These are phyloP conservation scores for Nigrospora osmanthi DNA, from an alignment of 2,329 filamentous ascomycete genomes.

Conservation along the genomic window DNA sequence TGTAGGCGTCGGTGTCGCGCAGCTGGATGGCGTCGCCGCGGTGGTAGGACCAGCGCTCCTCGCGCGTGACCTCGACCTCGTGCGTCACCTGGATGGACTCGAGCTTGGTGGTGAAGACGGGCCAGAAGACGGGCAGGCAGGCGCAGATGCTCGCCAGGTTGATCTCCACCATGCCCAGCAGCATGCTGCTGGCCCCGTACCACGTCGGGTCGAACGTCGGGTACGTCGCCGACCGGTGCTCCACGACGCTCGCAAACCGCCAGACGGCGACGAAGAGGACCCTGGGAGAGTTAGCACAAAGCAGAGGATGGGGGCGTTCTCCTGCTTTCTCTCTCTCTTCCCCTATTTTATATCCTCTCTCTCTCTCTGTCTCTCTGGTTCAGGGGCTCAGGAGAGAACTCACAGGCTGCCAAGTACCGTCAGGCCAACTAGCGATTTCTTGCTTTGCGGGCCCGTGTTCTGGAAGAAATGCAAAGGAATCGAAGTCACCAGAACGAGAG, in stretches of 20 bases:
- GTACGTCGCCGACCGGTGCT: conserved; percentile 16
- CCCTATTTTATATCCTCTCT: no score
- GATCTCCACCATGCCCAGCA: conserved; percentile 12
- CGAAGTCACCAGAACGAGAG: conserved; percentile 21
- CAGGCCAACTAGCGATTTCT: conserved; percentile 7
- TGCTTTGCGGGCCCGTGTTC: conserved; percentile 5
- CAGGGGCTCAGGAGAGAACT: not conserved
- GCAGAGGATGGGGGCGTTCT: no score
- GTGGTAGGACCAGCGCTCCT: not conserved
- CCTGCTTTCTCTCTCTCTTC: no score
- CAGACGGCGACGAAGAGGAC: conserved; percentile 15
- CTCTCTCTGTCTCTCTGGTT: no score
- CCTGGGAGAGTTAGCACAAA: not conserved
- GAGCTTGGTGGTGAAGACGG: conserved; percentile 15
- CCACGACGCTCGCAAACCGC: conserved; percentile 15
- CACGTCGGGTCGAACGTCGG: conserved; percentile 21
- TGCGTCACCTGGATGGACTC: conserved; percentile 25
- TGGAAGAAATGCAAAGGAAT: conserved; percentile 18
- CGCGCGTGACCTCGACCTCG: conserved; percentile 18
- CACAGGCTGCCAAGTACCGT: conserved; percentile 8
- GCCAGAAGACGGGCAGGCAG: conserved; percentile 23
- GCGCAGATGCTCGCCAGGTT: conserved; percentile 15
- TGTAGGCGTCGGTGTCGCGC: no score
- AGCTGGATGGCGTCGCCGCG: no score
- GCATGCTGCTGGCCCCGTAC: conserved; percentile 12